Evolutionary conservation across 805 yeast species (phyloP).

Genomic region (Wickerhamiella galacta): DNA sequence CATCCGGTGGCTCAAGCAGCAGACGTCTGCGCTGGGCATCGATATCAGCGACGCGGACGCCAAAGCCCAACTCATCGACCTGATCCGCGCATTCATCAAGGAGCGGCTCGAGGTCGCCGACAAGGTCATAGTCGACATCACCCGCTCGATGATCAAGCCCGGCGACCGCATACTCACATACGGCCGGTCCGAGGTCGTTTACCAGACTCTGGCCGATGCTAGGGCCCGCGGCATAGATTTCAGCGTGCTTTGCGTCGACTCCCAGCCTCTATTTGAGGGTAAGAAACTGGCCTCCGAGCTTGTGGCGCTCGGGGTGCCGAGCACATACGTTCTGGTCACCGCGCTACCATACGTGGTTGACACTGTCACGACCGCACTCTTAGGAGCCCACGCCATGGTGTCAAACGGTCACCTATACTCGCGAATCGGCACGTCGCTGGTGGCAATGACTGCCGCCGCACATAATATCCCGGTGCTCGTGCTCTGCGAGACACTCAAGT

Average conservation of each 20-base stretch:
- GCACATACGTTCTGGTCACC: conserved; percentile 64
- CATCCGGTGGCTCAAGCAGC: conserved; percentile 92
- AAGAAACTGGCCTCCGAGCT: conserved; percentile 53
- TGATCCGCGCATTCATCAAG: conserved; percentile 63
- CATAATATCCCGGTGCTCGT: conserved; percentile 88
- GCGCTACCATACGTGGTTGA: conserved; percentile 69
- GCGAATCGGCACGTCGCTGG: conserved; percentile 85
- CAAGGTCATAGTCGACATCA: conserved; percentile 62
- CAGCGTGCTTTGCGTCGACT: conserved; percentile 74
- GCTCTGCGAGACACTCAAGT: conserved; percentile 88
- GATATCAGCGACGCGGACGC: conserved; percentile 53
- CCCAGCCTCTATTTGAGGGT: conserved; percentile 91
- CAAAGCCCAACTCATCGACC: conserved; percentile 41
- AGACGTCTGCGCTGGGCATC: conserved; percentile 65
- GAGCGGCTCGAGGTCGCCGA: conserved; percentile 78
- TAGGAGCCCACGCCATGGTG: conserved; percentile 95
- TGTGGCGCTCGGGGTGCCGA: conserved; percentile 44
- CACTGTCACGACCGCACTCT: conserved; percentile 65
- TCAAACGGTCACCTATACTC: conserved; percentile 88
- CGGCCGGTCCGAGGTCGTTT: conserved; percentile 76
- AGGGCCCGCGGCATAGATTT: conserved; percentile 45
- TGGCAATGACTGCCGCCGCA: conserved; percentile 79
- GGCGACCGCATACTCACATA: conserved; percentile 72
- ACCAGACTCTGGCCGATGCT: conserved; percentile 56
- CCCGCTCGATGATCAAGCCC: conserved; percentile 57